phyloP scores from a whole-genome alignment of 2,329 filamentous ascomycete species.

The Hirsutella minnesotensis region DNA sequence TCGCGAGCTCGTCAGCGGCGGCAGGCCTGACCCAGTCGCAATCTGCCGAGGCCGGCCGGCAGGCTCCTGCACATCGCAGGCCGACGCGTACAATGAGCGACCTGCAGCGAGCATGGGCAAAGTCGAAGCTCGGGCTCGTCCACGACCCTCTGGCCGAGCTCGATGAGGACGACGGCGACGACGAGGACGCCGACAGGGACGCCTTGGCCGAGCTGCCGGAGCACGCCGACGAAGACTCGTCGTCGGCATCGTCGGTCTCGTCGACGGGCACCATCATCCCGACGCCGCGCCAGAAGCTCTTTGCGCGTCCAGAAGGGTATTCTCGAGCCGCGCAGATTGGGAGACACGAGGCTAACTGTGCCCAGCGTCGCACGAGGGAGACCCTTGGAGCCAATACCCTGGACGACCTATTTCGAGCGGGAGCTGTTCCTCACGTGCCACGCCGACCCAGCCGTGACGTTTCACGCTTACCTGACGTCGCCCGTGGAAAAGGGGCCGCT shows the following conservation, averaged over 20 bases:
- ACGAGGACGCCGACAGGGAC: slow-evolving; percentile 11
- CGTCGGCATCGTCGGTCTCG: slow-evolving; percentile 70
- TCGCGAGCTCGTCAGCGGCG: background rate
- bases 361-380: slow-evolving; percentile 37
- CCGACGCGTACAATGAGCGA: slow-evolving; percentile 54
- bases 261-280: slow-evolving; percentile 88
- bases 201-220: slow-evolving; percentile 34
- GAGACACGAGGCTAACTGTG: slow-evolving; percentile 4
- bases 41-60: background rate
- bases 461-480: slow-evolving; percentile 82
- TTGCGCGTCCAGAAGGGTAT: slow-evolving; percentile 59
- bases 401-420: slow-evolving; percentile 84
- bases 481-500: slow-evolving; percentile 65
- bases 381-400: slow-evolving; percentile 56
- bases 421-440: slow-evolving; percentile 61
- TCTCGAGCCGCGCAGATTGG: background rate
- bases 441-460: slow-evolving; percentile 38
- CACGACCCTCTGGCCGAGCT: slow-evolving; percentile 37
- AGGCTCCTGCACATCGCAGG: background rate
- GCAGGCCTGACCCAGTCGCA: background rate
- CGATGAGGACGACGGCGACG: slow-evolving; percentile 31
- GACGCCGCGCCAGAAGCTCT: slow-evolving; percentile 59
- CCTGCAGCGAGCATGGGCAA: slow-evolving; percentile 67
- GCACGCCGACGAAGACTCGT: slow-evolving; percentile 50
- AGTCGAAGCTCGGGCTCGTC: slow-evolving; percentile 55